Evolutionary conservation across 768 basidiomycete genomes (phyloP).

Genomic region (Pulveroboletus sp.): DNA sequence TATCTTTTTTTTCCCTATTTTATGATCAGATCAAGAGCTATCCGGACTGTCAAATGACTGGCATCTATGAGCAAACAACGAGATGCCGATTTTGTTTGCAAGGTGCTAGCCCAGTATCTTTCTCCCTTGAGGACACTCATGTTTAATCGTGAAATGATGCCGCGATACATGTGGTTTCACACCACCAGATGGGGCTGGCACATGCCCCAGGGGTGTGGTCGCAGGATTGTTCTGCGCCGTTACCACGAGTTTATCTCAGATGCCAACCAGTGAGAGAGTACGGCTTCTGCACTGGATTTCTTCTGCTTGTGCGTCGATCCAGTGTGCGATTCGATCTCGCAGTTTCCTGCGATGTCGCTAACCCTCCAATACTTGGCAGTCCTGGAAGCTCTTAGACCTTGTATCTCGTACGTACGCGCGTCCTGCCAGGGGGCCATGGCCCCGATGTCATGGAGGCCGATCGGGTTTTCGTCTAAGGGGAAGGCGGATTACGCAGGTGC

Average conservation of each 20-base stretch:
- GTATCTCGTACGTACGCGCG: conserved; percentile 9
- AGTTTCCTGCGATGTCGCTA: conserved; percentile 9
- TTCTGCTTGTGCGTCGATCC: conserved; percentile 22
- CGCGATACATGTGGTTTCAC: conserved; percentile 18
- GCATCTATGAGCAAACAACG: conserved; percentile 8
- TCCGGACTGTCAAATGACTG: conserved; percentile 5
- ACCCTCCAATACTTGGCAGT: conserved; percentile 5
- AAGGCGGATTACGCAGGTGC: conserved; percentile 9
- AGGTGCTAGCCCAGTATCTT: conserved; percentile 18
- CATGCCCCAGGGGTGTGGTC: conserved; percentile 24
- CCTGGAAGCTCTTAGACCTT: conserved; percentile 2
- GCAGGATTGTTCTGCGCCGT: conserved; percentile 23
- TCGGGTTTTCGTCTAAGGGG: neutral
- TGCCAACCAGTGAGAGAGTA: conserved; percentile 18
- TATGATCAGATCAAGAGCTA: conserved; percentile 11
- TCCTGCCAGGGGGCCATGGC: conserved; percentile 6
- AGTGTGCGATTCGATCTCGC: conserved; percentile 20
- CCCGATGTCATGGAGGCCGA: conserved; percentile 3
- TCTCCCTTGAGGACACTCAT: conserved; percentile 13
- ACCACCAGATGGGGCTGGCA: conserved; percentile 13
- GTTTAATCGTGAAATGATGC: conserved; percentile 18
- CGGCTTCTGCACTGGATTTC: conserved; percentile 1
- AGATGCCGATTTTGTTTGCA: conserved; percentile 21
- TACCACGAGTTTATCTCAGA: conserved; percentile 30
- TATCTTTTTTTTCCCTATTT: conserved; percentile 4